phyloP scores from a whole-genome alignment of 768 basidiomycete species.

The Boletales sp. region DNA sequence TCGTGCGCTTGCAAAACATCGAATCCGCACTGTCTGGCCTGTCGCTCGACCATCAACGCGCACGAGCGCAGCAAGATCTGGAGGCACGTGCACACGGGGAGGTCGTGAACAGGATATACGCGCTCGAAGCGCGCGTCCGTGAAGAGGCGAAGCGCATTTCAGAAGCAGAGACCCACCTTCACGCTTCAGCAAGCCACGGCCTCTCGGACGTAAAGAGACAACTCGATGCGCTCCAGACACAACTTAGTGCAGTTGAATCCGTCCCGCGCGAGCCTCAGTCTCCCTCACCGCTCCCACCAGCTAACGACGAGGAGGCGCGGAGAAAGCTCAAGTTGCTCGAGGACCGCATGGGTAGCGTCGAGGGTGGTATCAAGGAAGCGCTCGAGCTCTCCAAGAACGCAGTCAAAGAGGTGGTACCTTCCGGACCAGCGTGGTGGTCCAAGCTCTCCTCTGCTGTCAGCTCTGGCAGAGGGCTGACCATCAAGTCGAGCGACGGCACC shows the following conservation, averaged over 20 bases:
- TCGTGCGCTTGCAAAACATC: conserved; percentile 56
- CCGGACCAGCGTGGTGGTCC: conserved; percentile 65
- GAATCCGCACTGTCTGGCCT: conserved; percentile 63
- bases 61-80: conserved; percentile 48
- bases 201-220: conserved; percentile 53
- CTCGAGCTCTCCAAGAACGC: conserved; percentile 59
- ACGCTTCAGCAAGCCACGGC: conserved; percentile 41
- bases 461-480: conserved; percentile 47
- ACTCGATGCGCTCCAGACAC: conserved; percentile 48
- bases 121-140: conserved; percentile 52
- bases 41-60: conserved; percentile 51
- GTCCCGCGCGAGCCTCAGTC: conserved; percentile 16
- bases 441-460: conserved; percentile 50
- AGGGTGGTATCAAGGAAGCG: conserved; percentile 66
- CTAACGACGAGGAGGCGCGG: conserved; percentile 55
- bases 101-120: conserved; percentile 49
- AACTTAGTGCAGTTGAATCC: conserved; percentile 32
- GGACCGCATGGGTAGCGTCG: conserved; percentile 56
- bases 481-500: conserved; percentile 74
- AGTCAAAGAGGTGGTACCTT: conserved; percentile 34
- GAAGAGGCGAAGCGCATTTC: conserved; percentile 42
- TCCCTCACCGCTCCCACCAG: conserved; percentile 11
- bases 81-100: conserved; percentile 50
- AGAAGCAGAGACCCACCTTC: conserved; percentile 51
- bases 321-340: conserved; percentile 54